phyloP scores from a whole-genome alignment of 768 basidiomycete species.

The Russula brevipes region DNA sequence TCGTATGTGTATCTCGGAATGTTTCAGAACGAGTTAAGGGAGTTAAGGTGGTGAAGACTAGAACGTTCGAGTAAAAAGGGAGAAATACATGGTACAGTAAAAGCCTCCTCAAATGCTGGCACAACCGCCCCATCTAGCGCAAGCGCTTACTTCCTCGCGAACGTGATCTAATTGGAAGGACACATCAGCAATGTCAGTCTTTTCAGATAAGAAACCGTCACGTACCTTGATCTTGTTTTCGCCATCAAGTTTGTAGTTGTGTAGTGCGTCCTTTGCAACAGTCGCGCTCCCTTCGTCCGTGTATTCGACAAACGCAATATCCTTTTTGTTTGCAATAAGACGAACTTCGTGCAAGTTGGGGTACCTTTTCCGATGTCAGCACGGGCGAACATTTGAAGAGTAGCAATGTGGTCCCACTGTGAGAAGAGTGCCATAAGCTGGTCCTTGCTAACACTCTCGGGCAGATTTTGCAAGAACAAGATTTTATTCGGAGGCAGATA shows the following conservation, averaged over 20 bases:
- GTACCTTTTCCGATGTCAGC: conserved; percentile 52
- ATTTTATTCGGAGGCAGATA: conserved; percentile 99
- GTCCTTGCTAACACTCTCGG: conserved; percentile 89
- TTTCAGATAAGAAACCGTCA: not conserved
- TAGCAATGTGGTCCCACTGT: conserved; percentile 49
- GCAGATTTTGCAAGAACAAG: conserved; percentile 95
- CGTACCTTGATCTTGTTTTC: conserved; percentile 96
- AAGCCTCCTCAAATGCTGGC: conserved; percentile 8
- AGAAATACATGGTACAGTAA: conserved; percentile 19
- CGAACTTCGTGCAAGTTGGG: conserved; percentile 96
- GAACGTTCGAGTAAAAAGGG: not conserved
- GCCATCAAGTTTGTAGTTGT: conserved; percentile 96
- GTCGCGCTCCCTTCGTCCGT: conserved; percentile 88
- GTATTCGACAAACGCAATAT: conserved; percentile 98
- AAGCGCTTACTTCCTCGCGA: conserved; percentile 25
- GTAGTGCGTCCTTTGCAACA: conserved; percentile 90
- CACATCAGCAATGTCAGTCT: conserved; percentile 1
- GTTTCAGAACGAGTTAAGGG: conserved; percentile 2
- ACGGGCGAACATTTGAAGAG: not conserved
- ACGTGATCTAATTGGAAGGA: conserved; percentile 21
- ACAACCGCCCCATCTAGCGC: not conserved
- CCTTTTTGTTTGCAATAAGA: conserved; percentile 94
- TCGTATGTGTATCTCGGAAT: not conserved
- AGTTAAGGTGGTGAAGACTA: conserved; percentile 1
- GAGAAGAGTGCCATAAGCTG: conserved; percentile 87